Percentiles rank a stretch among this genome's conserved stretches.
phyloP scores from a whole-genome alignment of 2,329 filamentous ascomycete genomes.

The Fusarium buharicum region DNA sequence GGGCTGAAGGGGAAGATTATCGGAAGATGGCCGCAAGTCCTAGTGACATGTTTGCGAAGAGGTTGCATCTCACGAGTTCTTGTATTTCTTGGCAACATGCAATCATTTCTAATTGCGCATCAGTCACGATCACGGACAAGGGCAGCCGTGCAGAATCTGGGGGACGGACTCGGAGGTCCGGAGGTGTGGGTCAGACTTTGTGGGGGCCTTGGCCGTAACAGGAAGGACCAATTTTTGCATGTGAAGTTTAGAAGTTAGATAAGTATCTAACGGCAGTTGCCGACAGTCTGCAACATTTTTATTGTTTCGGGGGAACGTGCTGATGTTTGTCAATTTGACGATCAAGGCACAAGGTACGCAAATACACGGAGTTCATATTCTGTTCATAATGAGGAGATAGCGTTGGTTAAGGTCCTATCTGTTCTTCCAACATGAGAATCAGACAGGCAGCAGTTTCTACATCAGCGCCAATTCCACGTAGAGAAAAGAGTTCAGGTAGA shows the following conservation, averaged over 20 bases:
- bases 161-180: conserved; percentile 23
- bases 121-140: conserved; percentile 22
- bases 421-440: not conserved
- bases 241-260: conserved; percentile 24
- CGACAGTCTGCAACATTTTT: not conserved
- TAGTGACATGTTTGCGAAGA: conserved; percentile 15
- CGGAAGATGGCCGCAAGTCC: conserved; percentile 45
- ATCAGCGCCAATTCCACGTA: not conserved
- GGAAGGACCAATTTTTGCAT: conserved; percentile 20
- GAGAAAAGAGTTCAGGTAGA: conserved; percentile 4
- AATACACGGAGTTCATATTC: no score
- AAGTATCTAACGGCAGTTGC: not conserved
- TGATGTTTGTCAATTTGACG: no score
- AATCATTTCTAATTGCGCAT: conserved; percentile 21
- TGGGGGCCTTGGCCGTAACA: conserved; percentile 14
- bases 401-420: not conserved
- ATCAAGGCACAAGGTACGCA: no score
- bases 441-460: not conserved
- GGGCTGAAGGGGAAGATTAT: conserved; percentile 34
- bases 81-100: conserved; percentile 30
- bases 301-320: no score
- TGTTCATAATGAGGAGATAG: not conserved
- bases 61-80: conserved; percentile 20
- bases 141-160: conserved; percentile 20
- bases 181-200: conserved; percentile 22